Base-by-base conservation (phyloP, 352 stramenopile species). In the Phytopythium oedochilum region DNA sequence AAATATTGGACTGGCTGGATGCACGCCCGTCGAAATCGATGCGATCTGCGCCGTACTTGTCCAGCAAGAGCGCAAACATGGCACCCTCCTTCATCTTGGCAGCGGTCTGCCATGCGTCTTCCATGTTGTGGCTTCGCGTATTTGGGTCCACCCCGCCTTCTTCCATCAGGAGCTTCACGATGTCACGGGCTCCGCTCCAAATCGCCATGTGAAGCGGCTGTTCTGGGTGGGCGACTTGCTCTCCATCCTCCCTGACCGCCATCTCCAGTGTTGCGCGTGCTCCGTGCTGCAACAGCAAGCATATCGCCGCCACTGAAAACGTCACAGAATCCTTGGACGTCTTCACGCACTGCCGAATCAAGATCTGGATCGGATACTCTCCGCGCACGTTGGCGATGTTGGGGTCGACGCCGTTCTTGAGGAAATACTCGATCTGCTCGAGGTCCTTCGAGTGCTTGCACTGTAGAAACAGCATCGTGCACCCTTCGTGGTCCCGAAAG, bases 391-490 rank as follows among this genome's bases (percentile, higher is more conserved):
- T 75, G 4, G 61, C 58, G 28, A 90, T 80, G 59, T 92, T 87
- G 4, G 82, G 75, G 46, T 84, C 75, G 5, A 89, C 61, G 0
- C 82, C 82, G 31, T 92, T 90, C 10, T 75, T 62, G 9, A 90
- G 61, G 23, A 92, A 45, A 47, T 89, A 92, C 39, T 82, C 64
- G 46, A 92, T 71, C 42, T 92, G 73, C 0, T 67, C 67, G 4
- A 83, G 38, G 44, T 71, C 82, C 35, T 64, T 77, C 8, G 82
- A 86, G 55, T 89, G 78, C n/a, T 77, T 71, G 34, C 78, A 89
- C 59, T 92, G 82, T 18, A 90, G 53, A 45, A 86, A 90, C 5
- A 92, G 60, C 82, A 92, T 92, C 28, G 82, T 90, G 14, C 79
- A 80, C 2, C 82, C 82, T 20, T 89, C 64, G 0, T 78, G 75